A percentile compares a stretch with the other conserved stretches of the same genome.
Conservation (phyloP, 441 rosid species). For the Populus tomentosa region DNA sequence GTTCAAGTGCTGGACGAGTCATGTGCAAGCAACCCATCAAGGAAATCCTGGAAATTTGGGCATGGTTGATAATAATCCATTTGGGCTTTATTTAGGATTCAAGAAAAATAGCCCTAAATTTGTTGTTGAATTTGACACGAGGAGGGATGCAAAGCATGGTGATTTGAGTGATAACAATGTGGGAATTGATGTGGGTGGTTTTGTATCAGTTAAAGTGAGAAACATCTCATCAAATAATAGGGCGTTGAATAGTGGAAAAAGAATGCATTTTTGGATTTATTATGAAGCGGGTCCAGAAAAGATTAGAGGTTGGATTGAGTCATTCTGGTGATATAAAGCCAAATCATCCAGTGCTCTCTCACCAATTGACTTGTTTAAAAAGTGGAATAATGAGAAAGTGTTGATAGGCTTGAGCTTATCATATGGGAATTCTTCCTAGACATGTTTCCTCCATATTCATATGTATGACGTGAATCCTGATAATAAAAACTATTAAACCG, state of each 20-base stretch:
- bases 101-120: slow-evolving; percentile 19
- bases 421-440: too few species aligned
- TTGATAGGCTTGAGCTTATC: too few species aligned
- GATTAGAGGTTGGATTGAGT: slow-evolving; percentile 42
- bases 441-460: too few species aligned
- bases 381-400: too few species aligned
- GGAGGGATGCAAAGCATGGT: slow-evolving; percentile 25
- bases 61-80: slow-evolving; percentile 37
- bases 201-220: slow-evolving; percentile 32
- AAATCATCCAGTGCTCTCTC: too few species aligned
- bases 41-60: slow-evolving; percentile 45
- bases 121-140: slow-evolving; percentile 45
- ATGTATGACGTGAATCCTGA: too few species aligned
- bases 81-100: slow-evolving; percentile 41
- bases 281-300: slow-evolving; percentile 50
- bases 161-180: slow-evolving; percentile 48
- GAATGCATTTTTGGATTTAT: slow-evolving; percentile 57
- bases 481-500: too few species aligned
- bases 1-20: slow-evolving; percentile 53
- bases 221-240: slow-evolving; percentile 37
- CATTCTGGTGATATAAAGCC: too few species aligned
- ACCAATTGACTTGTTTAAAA: too few species aligned
- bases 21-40: slow-evolving; percentile 65
- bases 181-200: slow-evolving; percentile 43
- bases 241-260: slow-evolving; percentile 35